Evolutionary conservation across 805 yeast genomes (phyloP), one percentile per base, ranked within the genome.

Genomic region (Scheffersomyces lignosus): DNA sequence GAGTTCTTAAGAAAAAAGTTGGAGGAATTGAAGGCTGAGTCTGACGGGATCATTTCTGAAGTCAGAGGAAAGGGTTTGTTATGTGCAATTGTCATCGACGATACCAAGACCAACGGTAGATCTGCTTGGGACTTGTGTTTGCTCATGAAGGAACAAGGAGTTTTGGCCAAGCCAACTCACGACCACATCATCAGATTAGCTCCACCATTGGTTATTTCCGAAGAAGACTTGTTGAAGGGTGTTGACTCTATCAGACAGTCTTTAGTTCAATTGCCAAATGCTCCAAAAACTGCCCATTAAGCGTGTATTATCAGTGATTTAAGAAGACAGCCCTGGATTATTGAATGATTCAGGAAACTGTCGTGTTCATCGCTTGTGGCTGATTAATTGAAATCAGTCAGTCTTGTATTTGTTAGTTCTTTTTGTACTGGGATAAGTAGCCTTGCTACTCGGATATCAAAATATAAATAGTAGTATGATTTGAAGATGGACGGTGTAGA

Each of bases 61-160:
- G 90, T 75, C 39, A 74, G 93, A 64, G 96, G 96, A 38, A 77
- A 77, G 57, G 98, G 98, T 44, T 75, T 91, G 55, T 71, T 91
- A 47, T 78, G 86, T 46, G 98, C 98, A 32, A 81, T 91, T 60
- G 97, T 91, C 37, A 86, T 90, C 56, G 96, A 91, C 65, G 79
- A 84, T 37, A 47, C 80, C 29, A 85, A 83, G 66, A 80, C 96
- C 43, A 81, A 81, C 56, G 96, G 96, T 42, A 81, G 90, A 62
- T 74, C 93, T 18, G 97, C 98, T 3, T 91, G 98, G 98, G 97
- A 91, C 59, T 73, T 91, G 48, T 91, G 98, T 69, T 61, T 91
- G 52, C 66, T 87, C 52, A 83, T 91, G 93, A 88, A 86, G 65
- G 80, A 86, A 37, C 71, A 79, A 43, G 98, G 98, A 41, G 84